Evolutionary conservation across 441 rosid genomes (phyloP).

Genomic region (Jatropha multifida): DNA sequence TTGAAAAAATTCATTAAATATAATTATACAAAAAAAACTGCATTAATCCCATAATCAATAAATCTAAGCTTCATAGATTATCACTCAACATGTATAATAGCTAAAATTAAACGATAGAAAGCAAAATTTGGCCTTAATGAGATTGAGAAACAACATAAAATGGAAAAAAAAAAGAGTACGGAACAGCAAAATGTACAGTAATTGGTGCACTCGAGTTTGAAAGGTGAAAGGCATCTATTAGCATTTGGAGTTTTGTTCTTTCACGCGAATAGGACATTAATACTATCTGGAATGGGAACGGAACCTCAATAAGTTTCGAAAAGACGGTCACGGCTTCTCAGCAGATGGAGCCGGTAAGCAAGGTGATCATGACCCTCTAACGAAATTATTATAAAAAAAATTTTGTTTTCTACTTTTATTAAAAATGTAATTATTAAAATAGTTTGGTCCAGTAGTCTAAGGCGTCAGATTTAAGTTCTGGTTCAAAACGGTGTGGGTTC

Average conservation of each 20-base stretch:
- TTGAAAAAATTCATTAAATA: not conserved
- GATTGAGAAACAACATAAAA: not conserved
- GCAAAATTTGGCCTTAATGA: not conserved
- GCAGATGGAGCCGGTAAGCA: not conserved
- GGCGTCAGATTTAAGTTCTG: slow-evolving; percentile 99
- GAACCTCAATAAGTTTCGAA: not conserved
- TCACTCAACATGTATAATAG: too few relatives aligned
- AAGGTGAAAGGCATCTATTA: not conserved
- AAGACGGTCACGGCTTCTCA: not conserved
- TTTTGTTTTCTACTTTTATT: too few relatives aligned
- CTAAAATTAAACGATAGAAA: too few relatives aligned
- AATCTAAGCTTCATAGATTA: too few relatives aligned
- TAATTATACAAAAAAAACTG: not conserved
- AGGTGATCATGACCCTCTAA: not conserved
- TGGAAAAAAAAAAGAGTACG: too few relatives aligned
- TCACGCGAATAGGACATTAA: not conserved
- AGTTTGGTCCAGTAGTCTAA: slow-evolving; percentile 96
- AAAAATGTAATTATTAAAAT: rapidly evolving
- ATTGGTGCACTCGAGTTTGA: not conserved
- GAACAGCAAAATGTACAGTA: not conserved
- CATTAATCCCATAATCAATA: too few relatives aligned
- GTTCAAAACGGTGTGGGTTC: slow-evolving; percentile 99
- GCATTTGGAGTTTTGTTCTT: not conserved
- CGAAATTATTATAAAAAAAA: too few relatives aligned
- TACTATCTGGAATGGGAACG: not conserved